phyloP scores from a whole-genome alignment of 2,329 filamentous ascomycete genomes.

The Shiraia bambusicola region DNA sequence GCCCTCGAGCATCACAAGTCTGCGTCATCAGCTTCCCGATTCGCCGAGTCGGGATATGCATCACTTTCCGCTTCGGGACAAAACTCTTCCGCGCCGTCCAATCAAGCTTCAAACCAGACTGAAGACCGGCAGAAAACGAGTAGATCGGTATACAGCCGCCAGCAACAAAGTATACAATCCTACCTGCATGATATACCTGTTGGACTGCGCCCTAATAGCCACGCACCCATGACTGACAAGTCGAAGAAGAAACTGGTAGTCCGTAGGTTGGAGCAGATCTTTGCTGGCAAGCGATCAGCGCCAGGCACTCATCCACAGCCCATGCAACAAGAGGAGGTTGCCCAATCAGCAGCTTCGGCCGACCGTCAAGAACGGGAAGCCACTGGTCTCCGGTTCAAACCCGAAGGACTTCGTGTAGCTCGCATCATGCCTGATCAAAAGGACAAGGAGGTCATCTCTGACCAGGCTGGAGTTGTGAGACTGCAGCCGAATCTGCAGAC shows the following conservation, averaged over 20 bases:
- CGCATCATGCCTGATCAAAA: constrained; percentile 44
- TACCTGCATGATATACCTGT: constrained; percentile 74
- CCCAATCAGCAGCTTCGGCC: constrained; percentile 54
- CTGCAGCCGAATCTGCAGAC: constrained; percentile 18
- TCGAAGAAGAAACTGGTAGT: constrained; percentile 78
- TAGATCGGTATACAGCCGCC: constrained; percentile 34
- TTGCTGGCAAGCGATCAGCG: constrained; percentile 66
- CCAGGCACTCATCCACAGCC: constrained; percentile 51
- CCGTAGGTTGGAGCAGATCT: constrained; percentile 74
- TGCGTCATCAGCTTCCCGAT: constrained; percentile 57
- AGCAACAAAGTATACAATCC: constrained; percentile 60
- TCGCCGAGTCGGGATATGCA: constrained; percentile 60
- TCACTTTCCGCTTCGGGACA: constrained; percentile 58
- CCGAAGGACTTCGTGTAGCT: constrained; percentile 51
- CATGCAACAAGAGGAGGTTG: constrained; percentile 60
- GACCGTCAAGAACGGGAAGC: constrained; percentile 47
- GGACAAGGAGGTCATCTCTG: constrained; percentile 12
- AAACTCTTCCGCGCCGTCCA: constrained; percentile 45
- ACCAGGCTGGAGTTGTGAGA: constrained; percentile 19
- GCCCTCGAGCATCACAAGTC: constrained; percentile 58
- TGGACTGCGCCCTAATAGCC: constrained; percentile 63
- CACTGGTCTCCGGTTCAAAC: constrained; percentile 35
- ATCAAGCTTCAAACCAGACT: constrained; percentile 22
- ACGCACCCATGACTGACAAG: constrained; percentile 65
- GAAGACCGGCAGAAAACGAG: constrained; percentile 32